Conservation (phyloP, 768 basidiomycete species). For the Lentinula sp. region DNA sequence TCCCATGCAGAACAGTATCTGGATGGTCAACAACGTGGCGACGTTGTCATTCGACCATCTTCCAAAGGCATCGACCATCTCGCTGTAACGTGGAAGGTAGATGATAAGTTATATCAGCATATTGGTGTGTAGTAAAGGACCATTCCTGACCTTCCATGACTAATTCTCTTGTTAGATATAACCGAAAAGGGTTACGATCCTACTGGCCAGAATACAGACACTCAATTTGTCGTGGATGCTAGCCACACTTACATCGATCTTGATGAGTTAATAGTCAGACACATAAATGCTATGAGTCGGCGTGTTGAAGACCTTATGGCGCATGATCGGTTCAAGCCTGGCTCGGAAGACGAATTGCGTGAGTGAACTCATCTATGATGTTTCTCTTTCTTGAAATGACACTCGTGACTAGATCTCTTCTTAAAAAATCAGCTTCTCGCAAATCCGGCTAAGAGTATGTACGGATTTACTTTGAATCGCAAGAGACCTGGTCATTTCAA, state of each 20-base stretch:
- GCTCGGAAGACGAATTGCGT: slow-evolving; percentile 88
- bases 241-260: slow-evolving; percentile 87
- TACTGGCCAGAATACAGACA: slow-evolving; percentile 54
- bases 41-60: slow-evolving; percentile 93
- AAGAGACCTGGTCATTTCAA: slow-evolving; percentile 90
- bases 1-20: slow-evolving; percentile 85
- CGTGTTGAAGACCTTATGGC: slow-evolving; percentile 92
- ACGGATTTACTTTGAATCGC: slow-evolving; percentile 90
- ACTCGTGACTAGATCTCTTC: slow-evolving; percentile 58
- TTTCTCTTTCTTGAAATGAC: background rate
- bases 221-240: slow-evolving; percentile 65
- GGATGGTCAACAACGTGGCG: slow-evolving; percentile 87
- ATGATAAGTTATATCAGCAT: slow-evolving; percentile 92
- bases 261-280: slow-evolving; percentile 95
- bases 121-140: slow-evolving; percentile 57
- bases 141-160: background rate
- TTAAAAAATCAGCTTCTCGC: slow-evolving; percentile 88
- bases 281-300: slow-evolving; percentile 89
- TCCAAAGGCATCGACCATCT: slow-evolving; percentile 92
- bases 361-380: slow-evolving; percentile 25
- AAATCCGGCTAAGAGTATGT: slow-evolving; percentile 91
- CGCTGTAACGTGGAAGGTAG: slow-evolving; percentile 99
- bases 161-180: slow-evolving; percentile 49
- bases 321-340: slow-evolving; percentile 91
- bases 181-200: slow-evolving; percentile 75